Conservation (phyloP, 176 grass and related monocot species). For the Typha latifolia region DNA sequence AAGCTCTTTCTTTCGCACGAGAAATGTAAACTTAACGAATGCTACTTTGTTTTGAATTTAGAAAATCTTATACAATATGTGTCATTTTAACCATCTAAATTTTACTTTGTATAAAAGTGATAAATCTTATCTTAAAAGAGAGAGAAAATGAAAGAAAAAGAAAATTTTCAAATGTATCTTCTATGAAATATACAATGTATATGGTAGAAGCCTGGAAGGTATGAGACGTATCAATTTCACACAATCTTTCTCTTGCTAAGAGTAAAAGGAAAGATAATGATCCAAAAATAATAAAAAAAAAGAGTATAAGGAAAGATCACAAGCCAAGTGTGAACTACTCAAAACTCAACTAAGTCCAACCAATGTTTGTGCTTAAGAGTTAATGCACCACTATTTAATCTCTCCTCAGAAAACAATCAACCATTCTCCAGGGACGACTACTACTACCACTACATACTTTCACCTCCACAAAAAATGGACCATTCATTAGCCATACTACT, state of each 20-base stretch:
- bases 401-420: constrained; percentile 2
- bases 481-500: neutral
- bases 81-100: neutral
- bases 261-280: neutral
- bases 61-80: neutral
- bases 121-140: too few species aligned
- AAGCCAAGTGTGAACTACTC: constrained; percentile 16
- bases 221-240: too few species aligned
- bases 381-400: constrained; percentile 26
- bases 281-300: too few species aligned
- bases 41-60: too few species aligned
- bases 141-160: too few species aligned
- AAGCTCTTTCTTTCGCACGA: too few species aligned
- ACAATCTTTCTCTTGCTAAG: neutral
- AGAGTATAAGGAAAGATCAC: too few species aligned
- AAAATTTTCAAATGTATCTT: too few species aligned
- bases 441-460: neutral
- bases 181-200: too few species aligned
- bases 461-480: constrained; percentile 15
- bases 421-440: neutral
- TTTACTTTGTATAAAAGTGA: too few species aligned
- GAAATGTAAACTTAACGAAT: too few species aligned
- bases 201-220: too few species aligned
- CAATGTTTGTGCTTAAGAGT: constrained; percentile 9
- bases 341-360: constrained; percentile 20